A percentile compares a stretch with the other conserved stretches of the same genome.
Evolutionary conservation across 129 eudicot genomes (phyloP).

Genomic region (Centella asiatica): DNA sequence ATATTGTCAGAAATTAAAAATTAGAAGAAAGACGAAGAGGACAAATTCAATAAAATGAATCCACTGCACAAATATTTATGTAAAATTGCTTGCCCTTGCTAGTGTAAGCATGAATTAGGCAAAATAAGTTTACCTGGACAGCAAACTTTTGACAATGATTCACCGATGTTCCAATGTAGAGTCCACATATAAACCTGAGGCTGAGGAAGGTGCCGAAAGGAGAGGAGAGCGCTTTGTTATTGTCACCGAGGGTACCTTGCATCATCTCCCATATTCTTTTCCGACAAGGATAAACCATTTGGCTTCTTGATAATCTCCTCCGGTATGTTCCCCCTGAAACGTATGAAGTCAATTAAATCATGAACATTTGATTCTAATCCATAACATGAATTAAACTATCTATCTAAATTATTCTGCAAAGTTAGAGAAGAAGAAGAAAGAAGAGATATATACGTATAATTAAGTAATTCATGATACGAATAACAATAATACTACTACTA

Average conservation of each 20-base stretch:
- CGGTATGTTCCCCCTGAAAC: constrained; percentile 66
- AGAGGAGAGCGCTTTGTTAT: constrained; percentile 79
- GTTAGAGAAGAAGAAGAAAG: too few species aligned
- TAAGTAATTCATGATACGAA: too few species aligned
- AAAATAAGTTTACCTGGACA: constrained; percentile 56
- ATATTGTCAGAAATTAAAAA: not conserved
- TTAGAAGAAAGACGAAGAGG: too few species aligned
- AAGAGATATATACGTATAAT: too few species aligned
- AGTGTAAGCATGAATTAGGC: not conserved
- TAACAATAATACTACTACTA: too few species aligned
- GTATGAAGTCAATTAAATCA: constrained; percentile 64
- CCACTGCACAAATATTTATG: too few species aligned
- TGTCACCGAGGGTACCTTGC: constrained; percentile 43
- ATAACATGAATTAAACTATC: constrained; percentile 33
- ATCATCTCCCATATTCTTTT: constrained; percentile 54
- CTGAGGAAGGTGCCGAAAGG: constrained; percentile 73
- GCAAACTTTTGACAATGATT: constrained; percentile 77
- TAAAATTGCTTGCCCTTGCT: too few species aligned
- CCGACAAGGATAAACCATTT: constrained; percentile 50
- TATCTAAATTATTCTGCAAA: too few species aligned
- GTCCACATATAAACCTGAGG: constrained; percentile 85
- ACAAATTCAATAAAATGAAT: not conserved
- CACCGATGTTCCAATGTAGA: constrained; percentile 91
- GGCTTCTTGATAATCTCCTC: constrained; percentile 83
- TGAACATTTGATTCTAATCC: constrained; percentile 34